Evolutionary conservation across 1,284 basidiomycete species (phyloP).

Genomic region (Melampsora americana): DNA sequence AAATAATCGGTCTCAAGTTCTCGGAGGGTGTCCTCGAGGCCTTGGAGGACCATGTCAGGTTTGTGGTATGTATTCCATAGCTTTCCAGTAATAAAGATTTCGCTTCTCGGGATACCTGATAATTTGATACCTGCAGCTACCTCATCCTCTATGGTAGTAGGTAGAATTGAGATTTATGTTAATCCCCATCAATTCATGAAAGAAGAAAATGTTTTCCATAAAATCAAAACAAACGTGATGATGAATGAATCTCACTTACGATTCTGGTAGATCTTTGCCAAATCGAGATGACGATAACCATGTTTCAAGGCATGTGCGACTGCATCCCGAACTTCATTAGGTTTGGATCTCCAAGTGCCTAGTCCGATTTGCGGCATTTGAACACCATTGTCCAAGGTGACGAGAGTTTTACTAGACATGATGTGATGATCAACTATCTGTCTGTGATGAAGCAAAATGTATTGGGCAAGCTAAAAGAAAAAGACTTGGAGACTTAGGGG

Average conservation of each 20-base stretch:
- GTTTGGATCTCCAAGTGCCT: constrained; percentile 43
- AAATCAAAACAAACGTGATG: neutral
- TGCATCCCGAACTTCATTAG: constrained; percentile 39
- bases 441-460: neutral
- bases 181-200: too few species aligned
- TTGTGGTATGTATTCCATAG: constrained; percentile 55
- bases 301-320: constrained; percentile 40
- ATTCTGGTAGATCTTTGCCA: constrained; percentile 40
- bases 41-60: constrained; percentile 53
- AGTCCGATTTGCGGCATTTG: constrained; percentile 39
- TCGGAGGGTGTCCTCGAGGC: constrained; percentile 55
- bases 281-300: constrained; percentile 43
- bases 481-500: too few species aligned
- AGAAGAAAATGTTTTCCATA: too few species aligned
- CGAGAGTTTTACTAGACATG: neutral
- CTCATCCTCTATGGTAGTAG: constrained; percentile 52
- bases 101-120: constrained; percentile 56
- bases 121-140: constrained; percentile 58
- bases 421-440: neutral
- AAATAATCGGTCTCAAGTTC: constrained; percentile 55
- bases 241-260: constrained; percentile 14
- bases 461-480: neutral
- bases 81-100: constrained; percentile 58
- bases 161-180: neutral
- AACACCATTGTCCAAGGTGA: constrained; percentile 11